Evolutionary conservation across 257 asterid genomes (phyloP).

Genomic region (Solanum sejunctum): DNA sequence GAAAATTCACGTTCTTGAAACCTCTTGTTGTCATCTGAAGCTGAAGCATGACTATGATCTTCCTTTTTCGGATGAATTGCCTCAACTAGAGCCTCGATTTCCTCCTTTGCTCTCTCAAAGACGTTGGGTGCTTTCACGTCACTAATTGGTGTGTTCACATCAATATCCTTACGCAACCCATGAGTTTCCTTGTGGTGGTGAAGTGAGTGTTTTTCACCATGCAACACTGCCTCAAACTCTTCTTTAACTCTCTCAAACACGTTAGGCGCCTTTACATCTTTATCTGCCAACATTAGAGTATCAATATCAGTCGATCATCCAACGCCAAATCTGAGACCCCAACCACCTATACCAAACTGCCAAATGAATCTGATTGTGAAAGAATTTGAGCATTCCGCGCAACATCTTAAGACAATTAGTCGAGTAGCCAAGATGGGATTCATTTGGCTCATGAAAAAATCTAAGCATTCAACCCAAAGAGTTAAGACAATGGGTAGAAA

Average conservation of each 20-base stretch:
- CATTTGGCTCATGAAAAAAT: background rate
- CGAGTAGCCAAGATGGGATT: background rate
- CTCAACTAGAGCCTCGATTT: slow-evolving; percentile 58
- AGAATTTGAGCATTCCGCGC: background rate
- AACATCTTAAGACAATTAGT: background rate
- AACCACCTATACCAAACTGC: background rate
- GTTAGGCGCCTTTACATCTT: slow-evolving; percentile 27
- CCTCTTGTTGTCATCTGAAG: slow-evolving; percentile 14
- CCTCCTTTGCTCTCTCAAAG: slow-evolving; percentile 75
- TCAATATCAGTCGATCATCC: background rate
- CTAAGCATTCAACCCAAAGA: background rate
- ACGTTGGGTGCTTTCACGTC: slow-evolving; percentile 70
- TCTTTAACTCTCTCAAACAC: slow-evolving; percentile 38
- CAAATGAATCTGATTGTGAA: background rate
- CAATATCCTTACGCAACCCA: slow-evolving; percentile 55
- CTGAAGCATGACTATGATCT: background rate
- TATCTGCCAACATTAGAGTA: slow-evolving; percentile 10
- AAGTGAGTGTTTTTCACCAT: slow-evolving; percentile 12
- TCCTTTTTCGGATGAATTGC: slow-evolving; percentile 53
- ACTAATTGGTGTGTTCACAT: slow-evolving; percentile 30
- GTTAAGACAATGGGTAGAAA: background rate
- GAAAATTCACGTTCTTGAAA: background rate
- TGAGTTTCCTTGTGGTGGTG: slow-evolving; percentile 52
- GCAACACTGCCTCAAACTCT: slow-evolving; percentile 27
- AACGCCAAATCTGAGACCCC: background rate